Evolutionary conservation across 331 rosid genomes (phyloP), one percentile per base, ranked within the genome.

Genomic region (Stylosanthes scabra): DNA sequence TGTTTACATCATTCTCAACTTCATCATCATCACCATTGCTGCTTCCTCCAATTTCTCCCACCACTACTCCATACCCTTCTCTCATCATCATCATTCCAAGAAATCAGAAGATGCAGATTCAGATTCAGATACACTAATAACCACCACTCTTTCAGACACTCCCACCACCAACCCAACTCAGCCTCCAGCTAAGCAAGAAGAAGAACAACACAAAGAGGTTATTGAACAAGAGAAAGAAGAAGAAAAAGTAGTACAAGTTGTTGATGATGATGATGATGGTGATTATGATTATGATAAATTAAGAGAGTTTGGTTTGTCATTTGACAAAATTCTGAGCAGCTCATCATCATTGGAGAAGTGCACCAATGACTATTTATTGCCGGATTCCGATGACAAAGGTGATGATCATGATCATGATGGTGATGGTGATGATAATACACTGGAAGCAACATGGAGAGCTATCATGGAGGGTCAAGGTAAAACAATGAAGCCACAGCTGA

Each of bases 21-120:
- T 88, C 83, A 82, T 93, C 84, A 93, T 93, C 87, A n/a, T 89
- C 80, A 78, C 82, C 86, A 88, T 89, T 82, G 88, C 72, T 14
- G 88, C 80, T 20, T 83, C 94, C 71, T 91, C 94, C 75, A 4
- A 60, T 68, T 85, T 78, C 65, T 78, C 72, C 29, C 84, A 25
- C 71, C 75, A n/a, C 25, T 20, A 55, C 68, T 74, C 45, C 68
- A 66, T 29, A n/a, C 12, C 41, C 69, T 78, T 66, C 20, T 71
- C 76, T 10, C 74, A 81, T 52, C 68, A 52, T 20, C 25, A 20
- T 20, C 25, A 20, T 20, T 1, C 39, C 20, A 74, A 76, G 61
- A 52, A 52, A 52, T 12, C 55, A 10, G 34, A 37, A 10, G 34
- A 37, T 63, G 9, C 66, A 39, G 41, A 45, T 27, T 9, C 61